Evolutionary conservation across 2,329 filamentous ascomycete genomes (phyloP), one percentile per base, ranked within the genome.

Genomic region (Stemphylium vesicarium): DNA sequence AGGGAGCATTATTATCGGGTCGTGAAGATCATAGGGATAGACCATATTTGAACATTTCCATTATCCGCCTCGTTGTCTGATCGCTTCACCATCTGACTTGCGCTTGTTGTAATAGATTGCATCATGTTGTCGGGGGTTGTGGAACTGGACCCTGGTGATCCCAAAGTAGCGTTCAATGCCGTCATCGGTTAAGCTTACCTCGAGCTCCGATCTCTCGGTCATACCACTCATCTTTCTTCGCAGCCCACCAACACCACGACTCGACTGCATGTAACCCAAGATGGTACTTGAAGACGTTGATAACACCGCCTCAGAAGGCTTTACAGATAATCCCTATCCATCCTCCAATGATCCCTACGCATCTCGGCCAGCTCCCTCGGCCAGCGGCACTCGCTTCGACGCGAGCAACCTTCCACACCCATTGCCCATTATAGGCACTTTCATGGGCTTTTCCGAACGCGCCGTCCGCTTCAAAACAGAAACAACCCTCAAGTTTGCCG

Each of bases 281-380:
- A 80, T 79, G 78, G 78, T 79, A 37, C 72, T 79, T 18, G 68
- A 77, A 62, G 75, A 78, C 38, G 63, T 72, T 8, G 64, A 72
- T 5, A 60, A 69, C 4, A 43, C 60, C n/a, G 42, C 69, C 16
- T 61, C 69, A 18, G 69, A 75, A 41, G 62, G 67, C 64, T 72
- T 74, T 55, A 55, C 47, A 39, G 70, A 73, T 33, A 64, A 65
- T 38, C 62, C 69, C 7, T 71, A 67, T 33, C 60, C 73, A 50
- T 72, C 72, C 59, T 73, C 77, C 50, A 61, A 66, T 56, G 77
- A 79, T 53, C 69, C 72, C 1, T 78, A 75, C 60, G 62, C 72
- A 26, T 57, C 62, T 31, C 49, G 68, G 9, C 60, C 62, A 24
- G 64, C 44, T 52, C 37, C 52, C 20, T 46, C 31, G 22, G 51